Conservation (phyloP, 257 asterid genomes). For the Penstemon barbatus region DNA sequence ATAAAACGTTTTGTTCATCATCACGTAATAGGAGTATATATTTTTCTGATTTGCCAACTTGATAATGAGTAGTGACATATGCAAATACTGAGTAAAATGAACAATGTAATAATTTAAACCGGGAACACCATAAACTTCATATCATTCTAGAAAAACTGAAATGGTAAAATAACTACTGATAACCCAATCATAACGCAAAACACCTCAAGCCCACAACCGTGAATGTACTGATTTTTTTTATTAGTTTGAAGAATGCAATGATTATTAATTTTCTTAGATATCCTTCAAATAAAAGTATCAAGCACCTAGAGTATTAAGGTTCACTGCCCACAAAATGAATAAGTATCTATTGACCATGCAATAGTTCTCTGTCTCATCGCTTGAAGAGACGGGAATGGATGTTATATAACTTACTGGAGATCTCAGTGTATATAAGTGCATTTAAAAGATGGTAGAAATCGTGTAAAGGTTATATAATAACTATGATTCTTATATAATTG, state of each 20-base stretch:
- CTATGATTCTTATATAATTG: slow-evolving; percentile 1
- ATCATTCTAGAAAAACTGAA: neutral
- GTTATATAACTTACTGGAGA: neutral
- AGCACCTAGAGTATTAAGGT: neutral
- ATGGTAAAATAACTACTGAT: neutral
- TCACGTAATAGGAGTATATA: neutral
- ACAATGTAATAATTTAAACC: neutral
- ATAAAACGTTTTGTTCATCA: neutral
- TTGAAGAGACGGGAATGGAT: neutral
- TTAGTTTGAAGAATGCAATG: neutral
- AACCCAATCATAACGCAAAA: neutral
- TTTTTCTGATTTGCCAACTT: neutral
- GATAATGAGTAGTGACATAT: neutral
- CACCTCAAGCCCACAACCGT: neutral
- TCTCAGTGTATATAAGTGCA: neutral
- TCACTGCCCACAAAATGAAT: neutral
- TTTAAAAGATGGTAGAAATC: neutral
- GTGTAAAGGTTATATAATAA: neutral
- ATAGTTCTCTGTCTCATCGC: neutral
- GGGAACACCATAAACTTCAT: neutral
- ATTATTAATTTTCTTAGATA: neutral
- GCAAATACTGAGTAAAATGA: neutral
- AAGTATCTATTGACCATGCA: neutral
- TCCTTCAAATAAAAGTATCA: neutral
- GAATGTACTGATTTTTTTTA: neutral